Evolutionary conservation across 805 yeast genomes (phyloP).

Genomic region (Zygotorulaspora sp.): DNA sequence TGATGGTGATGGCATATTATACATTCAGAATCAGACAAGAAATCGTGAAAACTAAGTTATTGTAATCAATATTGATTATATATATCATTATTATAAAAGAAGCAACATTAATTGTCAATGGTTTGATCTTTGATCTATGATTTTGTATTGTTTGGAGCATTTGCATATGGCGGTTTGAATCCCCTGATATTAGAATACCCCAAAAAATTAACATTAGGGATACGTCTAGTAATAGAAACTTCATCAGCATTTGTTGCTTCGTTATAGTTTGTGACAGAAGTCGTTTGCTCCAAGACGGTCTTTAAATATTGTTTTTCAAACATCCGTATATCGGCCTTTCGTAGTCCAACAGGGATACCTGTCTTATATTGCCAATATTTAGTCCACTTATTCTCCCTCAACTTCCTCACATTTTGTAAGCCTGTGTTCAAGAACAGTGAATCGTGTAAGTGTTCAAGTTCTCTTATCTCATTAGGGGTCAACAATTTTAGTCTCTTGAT

Average conservation of each 20-base stretch:
- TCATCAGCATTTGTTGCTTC: constrained; percentile 41
- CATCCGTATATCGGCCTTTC: constrained; percentile 22
- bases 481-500: constrained; percentile 31
- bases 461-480: constrained; percentile 39
- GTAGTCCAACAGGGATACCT: constrained; percentile 38
- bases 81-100: too few species aligned
- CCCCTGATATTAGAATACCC: constrained; percentile 44
- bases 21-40: constrained; percentile 36
- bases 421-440: constrained; percentile 44
- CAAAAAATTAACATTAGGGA: constrained; percentile 46
- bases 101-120: too few species aligned
- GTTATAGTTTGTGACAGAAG: constrained; percentile 34
- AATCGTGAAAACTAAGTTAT: constrained; percentile 33
- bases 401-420: constrained; percentile 39
- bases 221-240: constrained; percentile 41
- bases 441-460: constrained; percentile 48
- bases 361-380: constrained; percentile 44
- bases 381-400: constrained; percentile 46
- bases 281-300: constrained; percentile 31
- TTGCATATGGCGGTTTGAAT: constrained; percentile 42
- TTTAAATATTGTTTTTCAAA: constrained; percentile 31
- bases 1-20: constrained; percentile 34
- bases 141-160: constrained; percentile 5
- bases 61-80: constrained; percentile 16
- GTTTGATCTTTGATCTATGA: neutral